Conservation (phyloP, 208 protist genomes). For the Herpetomonas muscarum region DNA sequence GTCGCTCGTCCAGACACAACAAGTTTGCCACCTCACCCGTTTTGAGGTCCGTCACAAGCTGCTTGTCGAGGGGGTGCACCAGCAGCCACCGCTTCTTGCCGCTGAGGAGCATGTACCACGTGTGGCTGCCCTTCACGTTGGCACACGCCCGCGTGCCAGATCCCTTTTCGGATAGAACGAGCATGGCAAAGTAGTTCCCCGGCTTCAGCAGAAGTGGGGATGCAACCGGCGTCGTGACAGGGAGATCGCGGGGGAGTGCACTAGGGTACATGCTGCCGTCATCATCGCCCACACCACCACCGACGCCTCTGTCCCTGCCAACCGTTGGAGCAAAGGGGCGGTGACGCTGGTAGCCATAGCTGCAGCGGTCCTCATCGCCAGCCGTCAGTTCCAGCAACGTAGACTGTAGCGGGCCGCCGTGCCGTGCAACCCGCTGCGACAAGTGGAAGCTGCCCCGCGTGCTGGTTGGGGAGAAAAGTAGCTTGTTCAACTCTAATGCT, state of each 20-base stretch:
- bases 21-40: constrained; percentile 19
- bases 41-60: constrained; percentile 14
- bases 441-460: not conserved
- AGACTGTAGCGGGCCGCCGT: too few relatives aligned
- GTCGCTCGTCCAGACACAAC: constrained; percentile 1
- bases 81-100: constrained; percentile 33
- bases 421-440: not conserved
- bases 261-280: not conserved
- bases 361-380: too few relatives aligned
- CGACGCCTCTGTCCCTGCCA: not conserved
- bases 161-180: constrained; percentile 18
- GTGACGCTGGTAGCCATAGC: too few relatives aligned
- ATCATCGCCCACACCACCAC: too few relatives aligned
- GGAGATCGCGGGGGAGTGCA: not conserved
- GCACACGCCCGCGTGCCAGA: constrained; percentile 20
- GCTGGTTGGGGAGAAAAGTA: constrained; percentile 6
- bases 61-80: constrained; percentile 29
- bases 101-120: constrained; percentile 27
- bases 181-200: constrained; percentile 18
- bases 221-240: constrained; percentile 4
- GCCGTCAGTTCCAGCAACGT: too few relatives aligned
- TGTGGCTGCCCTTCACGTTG: constrained; percentile 27
- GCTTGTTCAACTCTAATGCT: constrained; percentile 1
- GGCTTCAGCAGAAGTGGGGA: constrained; percentile 15
- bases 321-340: too few relatives aligned